phyloP scores from a whole-genome alignment of 2,329 filamentous ascomycete genomes.

The Epichloe glyceriae region DNA sequence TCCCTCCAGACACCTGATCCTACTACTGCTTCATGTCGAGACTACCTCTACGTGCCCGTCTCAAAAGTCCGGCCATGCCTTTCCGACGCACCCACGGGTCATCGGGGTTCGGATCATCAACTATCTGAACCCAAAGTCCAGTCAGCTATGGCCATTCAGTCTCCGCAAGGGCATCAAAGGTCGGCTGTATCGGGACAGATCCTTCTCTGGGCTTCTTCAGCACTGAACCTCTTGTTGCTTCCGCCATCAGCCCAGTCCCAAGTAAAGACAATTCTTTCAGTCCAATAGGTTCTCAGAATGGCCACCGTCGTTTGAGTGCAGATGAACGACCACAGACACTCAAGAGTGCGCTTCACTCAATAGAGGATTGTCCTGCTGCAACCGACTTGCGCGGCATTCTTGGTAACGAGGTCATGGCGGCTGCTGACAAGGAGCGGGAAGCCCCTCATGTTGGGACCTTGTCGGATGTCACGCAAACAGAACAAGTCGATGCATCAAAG shows the following conservation, averaged over 20 bases:
- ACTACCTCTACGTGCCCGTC: conserved; percentile 5
- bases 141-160: background rate
- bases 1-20: no score
- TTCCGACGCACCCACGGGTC: conserved; percentile 3
- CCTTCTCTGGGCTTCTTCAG: background rate
- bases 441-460: background rate
- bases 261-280: background rate
- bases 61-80: conserved; percentile 13
- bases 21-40: background rate
- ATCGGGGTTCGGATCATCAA: background rate
- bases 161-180: background rate
- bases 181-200: background rate
- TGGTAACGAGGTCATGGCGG: background rate
- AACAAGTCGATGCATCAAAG: background rate
- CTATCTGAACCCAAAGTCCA: background rate
- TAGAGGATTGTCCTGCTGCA: background rate
- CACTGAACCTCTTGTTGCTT: background rate
- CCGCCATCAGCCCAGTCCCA: background rate
- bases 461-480: background rate
- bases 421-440: background rate
- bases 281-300: conserved; percentile 1
- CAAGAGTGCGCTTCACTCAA: background rate
- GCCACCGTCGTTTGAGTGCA: background rate
- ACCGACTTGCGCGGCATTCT: background rate
- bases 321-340: background rate